Evolutionary conservation across 805 yeast genomes (phyloP).

Genomic region (Grigorovia transvaalensis): DNA sequence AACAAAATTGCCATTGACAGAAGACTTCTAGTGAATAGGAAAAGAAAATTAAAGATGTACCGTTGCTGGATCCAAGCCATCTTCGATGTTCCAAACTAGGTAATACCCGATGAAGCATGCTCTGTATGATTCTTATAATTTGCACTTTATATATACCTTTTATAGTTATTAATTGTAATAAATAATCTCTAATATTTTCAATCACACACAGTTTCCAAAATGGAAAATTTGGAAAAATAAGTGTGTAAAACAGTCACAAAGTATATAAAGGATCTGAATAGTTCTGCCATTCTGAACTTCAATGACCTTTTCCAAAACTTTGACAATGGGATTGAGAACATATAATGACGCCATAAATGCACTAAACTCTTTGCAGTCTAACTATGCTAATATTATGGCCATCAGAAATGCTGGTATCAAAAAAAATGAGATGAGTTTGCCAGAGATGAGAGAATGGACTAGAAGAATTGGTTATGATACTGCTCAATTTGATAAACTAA

Average conservation of each 20-base stretch:
- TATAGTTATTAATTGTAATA: not conserved
- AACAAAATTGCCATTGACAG: conserved; percentile 80
- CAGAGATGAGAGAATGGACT: conserved; percentile 79
- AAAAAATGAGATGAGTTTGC: conserved; percentile 58
- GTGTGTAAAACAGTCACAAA: not conserved
- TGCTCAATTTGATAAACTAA: conserved; percentile 58
- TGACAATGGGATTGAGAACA: conserved; percentile 19
- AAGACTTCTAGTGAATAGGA: conserved; percentile 81
- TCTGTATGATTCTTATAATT: not conserved
- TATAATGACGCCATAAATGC: conserved; percentile 71
- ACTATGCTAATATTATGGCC: conserved; percentile 82
- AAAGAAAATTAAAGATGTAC: conserved; percentile 88
- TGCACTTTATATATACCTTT: not conserved
- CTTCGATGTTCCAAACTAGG: conserved; percentile 37
- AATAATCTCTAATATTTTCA: not conserved
- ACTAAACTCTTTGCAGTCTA: conserved; percentile 80
- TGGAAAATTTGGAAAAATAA: not conserved
- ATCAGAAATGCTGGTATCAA: conserved; percentile 57
- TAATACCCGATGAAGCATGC: not conserved
- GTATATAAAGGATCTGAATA: no score
- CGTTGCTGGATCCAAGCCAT: conserved; percentile 95
- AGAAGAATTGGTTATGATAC: conserved; percentile 59
- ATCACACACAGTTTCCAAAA: not conserved
- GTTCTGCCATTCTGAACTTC: not conserved
- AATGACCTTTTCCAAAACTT: conserved; percentile 12